Evolutionary conservation across 192 early-diverging fungal species (phyloP).

Genomic region (Coemansia sp.): DNA sequence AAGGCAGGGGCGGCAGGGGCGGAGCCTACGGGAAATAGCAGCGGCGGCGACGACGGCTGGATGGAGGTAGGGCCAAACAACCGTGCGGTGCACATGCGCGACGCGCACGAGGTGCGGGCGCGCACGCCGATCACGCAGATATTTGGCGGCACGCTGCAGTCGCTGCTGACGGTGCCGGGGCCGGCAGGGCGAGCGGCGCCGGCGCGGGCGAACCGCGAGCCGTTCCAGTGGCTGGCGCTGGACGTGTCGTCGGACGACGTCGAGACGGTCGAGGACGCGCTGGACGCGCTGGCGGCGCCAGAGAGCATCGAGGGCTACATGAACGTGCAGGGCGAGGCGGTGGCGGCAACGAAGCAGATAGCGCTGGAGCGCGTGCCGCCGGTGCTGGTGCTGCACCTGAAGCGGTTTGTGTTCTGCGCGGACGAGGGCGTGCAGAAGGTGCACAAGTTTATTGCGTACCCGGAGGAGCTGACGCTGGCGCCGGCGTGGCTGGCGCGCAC

Average conservation of each 20-base stretch:
- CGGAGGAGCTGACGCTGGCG: slow-evolving; percentile 57
- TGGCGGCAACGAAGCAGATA: slow-evolving; percentile 77
- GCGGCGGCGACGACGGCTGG: slow-evolving; percentile 59
- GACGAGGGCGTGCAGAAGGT: slow-evolving; percentile 78
- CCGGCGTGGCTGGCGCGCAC: slow-evolving; percentile 51
- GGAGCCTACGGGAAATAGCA: background rate
- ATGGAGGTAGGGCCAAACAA: slow-evolving; percentile 88
- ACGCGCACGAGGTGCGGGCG: slow-evolving; percentile 44
- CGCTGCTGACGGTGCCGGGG: slow-evolving; percentile 64
- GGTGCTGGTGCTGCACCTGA: slow-evolving; percentile 89
- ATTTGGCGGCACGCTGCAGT: slow-evolving; percentile 80
- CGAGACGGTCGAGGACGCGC: slow-evolving; percentile 77
- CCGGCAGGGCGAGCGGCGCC: slow-evolving; percentile 19
- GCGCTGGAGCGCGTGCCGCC: slow-evolving; percentile 80
- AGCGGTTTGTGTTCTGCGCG: slow-evolving; percentile 84
- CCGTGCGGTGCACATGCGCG: slow-evolving; percentile 46
- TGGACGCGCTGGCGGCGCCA: slow-evolving; percentile 68
- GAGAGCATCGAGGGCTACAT: slow-evolving; percentile 82
- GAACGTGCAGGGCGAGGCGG: slow-evolving; percentile 23
- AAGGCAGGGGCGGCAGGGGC: background rate
- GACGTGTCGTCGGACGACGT: slow-evolving; percentile 80
- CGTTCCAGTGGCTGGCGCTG: slow-evolving; percentile 81
- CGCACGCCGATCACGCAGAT: slow-evolving; percentile 80
- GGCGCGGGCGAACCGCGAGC: slow-evolving; percentile 74
- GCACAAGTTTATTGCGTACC: slow-evolving; percentile 78